phyloP scores from a whole-genome alignment of 2,329 filamentous ascomycete species.

The Ciborinia camelliae region DNA sequence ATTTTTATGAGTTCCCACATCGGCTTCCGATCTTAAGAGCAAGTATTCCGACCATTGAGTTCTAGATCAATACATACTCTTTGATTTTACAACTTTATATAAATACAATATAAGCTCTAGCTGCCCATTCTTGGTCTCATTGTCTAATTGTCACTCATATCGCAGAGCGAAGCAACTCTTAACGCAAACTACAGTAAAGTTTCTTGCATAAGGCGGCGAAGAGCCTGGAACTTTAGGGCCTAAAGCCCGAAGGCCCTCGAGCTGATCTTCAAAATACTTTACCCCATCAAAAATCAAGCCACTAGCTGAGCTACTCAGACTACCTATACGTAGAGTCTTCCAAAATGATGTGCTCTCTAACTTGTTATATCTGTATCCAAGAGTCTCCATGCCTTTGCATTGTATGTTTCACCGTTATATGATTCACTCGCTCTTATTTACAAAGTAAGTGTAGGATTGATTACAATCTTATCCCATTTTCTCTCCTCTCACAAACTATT shows the following conservation, averaged over 20 bases:
- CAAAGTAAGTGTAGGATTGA: background rate
- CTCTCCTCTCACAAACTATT: background rate
- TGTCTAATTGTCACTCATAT: no score
- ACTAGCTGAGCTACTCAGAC: no score
- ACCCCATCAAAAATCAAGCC: no score
- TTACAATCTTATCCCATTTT: background rate
- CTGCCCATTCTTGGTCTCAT: background rate
- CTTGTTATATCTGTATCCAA: background rate
- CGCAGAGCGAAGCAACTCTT: no score
- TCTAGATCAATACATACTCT: background rate
- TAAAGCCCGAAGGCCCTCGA: no score
- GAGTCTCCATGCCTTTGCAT: background rate
- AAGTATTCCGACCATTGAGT: no score
- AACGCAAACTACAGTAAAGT: no score
- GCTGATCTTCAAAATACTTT: no score
- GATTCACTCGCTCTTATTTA: no score
- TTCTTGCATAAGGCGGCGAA: no score
- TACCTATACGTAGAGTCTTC: no score
- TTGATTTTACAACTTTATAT: background rate
- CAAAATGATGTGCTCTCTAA: background rate
- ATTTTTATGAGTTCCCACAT: accelerated
- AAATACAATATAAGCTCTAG: background rate
- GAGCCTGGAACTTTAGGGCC: no score
- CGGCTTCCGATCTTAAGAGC: background rate
- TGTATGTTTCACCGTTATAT: background rate